Evolutionary conservation across 2,329 filamentous ascomycete species (phyloP), one percentile per base, ranked within the genome.

Genomic region (Alternaria arborescens): DNA sequence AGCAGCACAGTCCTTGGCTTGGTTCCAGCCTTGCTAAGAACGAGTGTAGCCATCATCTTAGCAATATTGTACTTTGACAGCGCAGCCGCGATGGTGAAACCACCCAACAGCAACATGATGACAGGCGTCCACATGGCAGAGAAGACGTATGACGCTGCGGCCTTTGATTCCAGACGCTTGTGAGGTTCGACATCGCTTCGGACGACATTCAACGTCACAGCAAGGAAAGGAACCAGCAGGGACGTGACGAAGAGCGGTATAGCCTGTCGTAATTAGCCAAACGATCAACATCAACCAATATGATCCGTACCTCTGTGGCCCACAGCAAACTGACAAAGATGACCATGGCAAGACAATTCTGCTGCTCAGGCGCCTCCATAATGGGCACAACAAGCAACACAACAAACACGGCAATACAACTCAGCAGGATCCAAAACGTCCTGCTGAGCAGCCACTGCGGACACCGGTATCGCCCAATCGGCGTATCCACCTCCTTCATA

Each of bases 111-210:
- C 16, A 99, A 87, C 95, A 99, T 98, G 69, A 99, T 99, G 56
- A 99, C 95, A 0, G 95, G 94, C 4, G 94, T 97, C 95, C 95
- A 99, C 95, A 99, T 99, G 26, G 95, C 90, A 5, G 93, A 86
- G 72, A 99, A 98, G 59, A 97, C 91, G 72, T 91, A 94, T 28
- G 87, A 84, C 0, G 94, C 92, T 0, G 95, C 94, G 43, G 88
- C 86, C 76, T 94, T 94, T 3, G 93, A 87, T n/a, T 86, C 85
- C 7, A 99, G 84, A 22, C 94, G 88, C 44, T 82, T 80, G 62
- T 92, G 84, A 0, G 90, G 89, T 69, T 87, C 85, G 5, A 88
- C 86, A 54, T 96, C 92, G 32, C 89, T 87, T 32, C 93, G 89
- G 62, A 97, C 92, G 22, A 99, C 93, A 43, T 88, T 87, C 46